Conservation (phyloP, 139 green algal genomes). For the Astrephomene gubernaculifera region DNA sequence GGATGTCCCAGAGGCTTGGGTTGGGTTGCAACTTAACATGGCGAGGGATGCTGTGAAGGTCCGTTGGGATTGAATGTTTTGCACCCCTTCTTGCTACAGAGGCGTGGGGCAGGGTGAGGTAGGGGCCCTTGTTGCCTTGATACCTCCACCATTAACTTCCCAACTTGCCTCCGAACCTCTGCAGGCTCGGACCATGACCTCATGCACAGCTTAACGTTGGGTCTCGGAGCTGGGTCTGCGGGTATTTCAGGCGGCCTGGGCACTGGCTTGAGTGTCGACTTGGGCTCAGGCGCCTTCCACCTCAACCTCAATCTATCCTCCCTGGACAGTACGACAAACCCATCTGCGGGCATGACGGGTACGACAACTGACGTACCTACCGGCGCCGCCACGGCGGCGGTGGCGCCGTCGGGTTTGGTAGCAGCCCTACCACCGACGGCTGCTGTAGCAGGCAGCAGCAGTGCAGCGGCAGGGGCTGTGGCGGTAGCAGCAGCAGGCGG, state of each 20-base stretch:
- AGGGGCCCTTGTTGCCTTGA: neutral
- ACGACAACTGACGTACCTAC: too few relatives aligned
- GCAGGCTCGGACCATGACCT: slow-evolving; percentile 46
- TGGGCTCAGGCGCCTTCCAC: neutral
- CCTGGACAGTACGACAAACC: slow-evolving; percentile 3
- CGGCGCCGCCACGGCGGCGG: neutral
- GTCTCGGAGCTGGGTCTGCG: too few relatives aligned
- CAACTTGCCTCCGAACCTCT: neutral
- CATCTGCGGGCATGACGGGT: too few relatives aligned
- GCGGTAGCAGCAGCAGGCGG: neutral
- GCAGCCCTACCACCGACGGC: neutral
- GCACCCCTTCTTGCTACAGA: neutral
- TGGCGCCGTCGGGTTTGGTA: neutral
- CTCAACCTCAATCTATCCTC: neutral
- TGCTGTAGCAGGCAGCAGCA: neutral
- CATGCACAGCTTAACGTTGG: neutral
- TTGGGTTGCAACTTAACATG: neutral
- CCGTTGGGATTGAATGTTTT: neutral
- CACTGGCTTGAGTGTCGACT: neutral
- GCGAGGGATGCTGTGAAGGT: neutral
- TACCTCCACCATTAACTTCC: neutral
- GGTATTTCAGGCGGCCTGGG: neutral
- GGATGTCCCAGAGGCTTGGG: neutral
- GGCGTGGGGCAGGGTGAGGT: neutral
- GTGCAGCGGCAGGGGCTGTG: neutral